Conservation (phyloP, 208 protist genomes). For the Leishmania turanica region DNA sequence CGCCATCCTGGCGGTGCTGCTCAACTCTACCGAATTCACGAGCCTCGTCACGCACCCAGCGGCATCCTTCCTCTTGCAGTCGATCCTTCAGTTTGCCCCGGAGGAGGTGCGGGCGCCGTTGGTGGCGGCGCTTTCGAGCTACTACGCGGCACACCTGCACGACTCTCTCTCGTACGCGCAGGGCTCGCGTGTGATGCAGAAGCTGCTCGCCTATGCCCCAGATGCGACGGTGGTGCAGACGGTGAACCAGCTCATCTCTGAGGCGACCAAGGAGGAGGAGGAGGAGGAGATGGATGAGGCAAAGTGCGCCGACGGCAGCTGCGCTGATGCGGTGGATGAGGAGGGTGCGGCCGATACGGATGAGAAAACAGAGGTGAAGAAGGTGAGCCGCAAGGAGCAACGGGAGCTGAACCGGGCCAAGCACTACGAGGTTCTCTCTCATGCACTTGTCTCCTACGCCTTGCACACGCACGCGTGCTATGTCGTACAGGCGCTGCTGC, state of each 20-base stretch:
- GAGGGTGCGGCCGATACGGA: constrained; percentile 14
- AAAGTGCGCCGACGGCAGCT: constrained; percentile 21
- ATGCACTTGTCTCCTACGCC: constrained; percentile 76
- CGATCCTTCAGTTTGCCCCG: constrained; percentile 55
- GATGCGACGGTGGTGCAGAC: constrained; percentile 61
- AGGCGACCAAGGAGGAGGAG: constrained; percentile 47
- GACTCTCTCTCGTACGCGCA: constrained; percentile 62
- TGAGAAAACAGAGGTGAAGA: constrained; percentile 22
- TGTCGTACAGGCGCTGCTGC: constrained; percentile 79
- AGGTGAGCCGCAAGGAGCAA: constrained; percentile 51
- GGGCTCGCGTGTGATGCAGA: constrained; percentile 88
- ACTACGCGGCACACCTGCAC: constrained; percentile 49
- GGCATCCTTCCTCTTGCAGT: constrained; percentile 77
- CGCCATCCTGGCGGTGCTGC: constrained; percentile 37
- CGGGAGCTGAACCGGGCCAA: constrained; percentile 63
- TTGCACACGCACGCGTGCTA: constrained; percentile 84
- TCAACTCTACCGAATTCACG: constrained; percentile 24
- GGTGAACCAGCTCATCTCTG: constrained; percentile 44
- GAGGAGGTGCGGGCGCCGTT: constrained; percentile 50
- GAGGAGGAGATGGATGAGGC: constrained; percentile 35
- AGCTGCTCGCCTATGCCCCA: constrained; percentile 70
- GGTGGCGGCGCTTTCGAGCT: constrained; percentile 34
- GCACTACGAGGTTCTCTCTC: constrained; percentile 66
- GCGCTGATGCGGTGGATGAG: constrained; percentile 14
- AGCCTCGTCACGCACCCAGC: constrained; percentile 58